These are phyloP conservation scores for Lactarius psammicola DNA, from an alignment of 768 basidiomycete species.

Conservation along the genomic window DNA sequence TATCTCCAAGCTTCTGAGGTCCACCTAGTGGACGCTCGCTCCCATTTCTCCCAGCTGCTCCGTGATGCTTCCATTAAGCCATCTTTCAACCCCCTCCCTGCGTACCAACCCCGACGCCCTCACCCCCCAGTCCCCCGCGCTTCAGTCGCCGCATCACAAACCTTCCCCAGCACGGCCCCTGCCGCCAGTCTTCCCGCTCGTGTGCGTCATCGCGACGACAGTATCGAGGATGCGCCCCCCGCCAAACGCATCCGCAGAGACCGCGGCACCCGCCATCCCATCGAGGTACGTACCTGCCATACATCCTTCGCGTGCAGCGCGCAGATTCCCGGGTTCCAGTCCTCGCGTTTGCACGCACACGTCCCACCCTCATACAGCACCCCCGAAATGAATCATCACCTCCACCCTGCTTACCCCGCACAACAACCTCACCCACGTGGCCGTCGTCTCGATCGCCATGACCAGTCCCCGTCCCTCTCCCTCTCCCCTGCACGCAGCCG, in stretches of 20 bases:
- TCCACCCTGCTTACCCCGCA: slow-evolving; percentile 33
- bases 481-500: slow-evolving; percentile 40
- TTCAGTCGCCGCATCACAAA: slow-evolving; percentile 29
- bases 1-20: slow-evolving; percentile 24
- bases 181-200: slow-evolving; percentile 37
- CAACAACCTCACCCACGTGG: slow-evolving; percentile 30
- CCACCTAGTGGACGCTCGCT: slow-evolving; percentile 25
- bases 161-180: slow-evolving; percentile 40
- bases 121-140: slow-evolving; percentile 11
- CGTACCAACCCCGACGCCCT: slow-evolving; percentile 20
- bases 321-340: slow-evolving; percentile 14
- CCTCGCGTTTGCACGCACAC: slow-evolving; percentile 32
- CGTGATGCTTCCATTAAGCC: slow-evolving; percentile 25
- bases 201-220: slow-evolving; percentile 46
- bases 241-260: slow-evolving; percentile 47
- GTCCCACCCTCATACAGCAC: slow-evolving; percentile 29
- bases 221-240: slow-evolving; percentile 48
- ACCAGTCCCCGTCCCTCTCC: slow-evolving; percentile 32
- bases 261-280: slow-evolving; percentile 37
- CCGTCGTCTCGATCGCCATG: slow-evolving; percentile 28
- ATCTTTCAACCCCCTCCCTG: slow-evolving; percentile 22
- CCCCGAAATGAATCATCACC: slow-evolving; percentile 27
- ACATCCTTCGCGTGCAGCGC: not conserved
- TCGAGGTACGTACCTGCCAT: slow-evolving; percentile 31
- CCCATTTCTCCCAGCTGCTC: slow-evolving; percentile 27